Evolutionary conservation across 345 rosid species (phyloP), one percentile per base, ranked within the genome.

Genomic region (Boechera stricta): DNA sequence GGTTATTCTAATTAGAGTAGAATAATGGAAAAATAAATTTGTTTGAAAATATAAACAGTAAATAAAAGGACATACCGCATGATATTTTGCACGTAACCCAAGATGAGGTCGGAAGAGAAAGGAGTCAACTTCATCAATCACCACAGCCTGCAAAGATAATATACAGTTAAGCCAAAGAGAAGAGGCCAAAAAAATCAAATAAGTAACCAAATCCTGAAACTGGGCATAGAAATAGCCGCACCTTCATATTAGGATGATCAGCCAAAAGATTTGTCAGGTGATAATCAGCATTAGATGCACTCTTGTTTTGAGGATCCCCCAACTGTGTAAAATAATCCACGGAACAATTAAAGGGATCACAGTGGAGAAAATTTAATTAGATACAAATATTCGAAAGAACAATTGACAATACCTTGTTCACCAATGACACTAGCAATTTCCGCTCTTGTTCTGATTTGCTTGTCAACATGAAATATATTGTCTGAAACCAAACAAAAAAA

Each of bases 211-310:
- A 54, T 54, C 29, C 42, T 0, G 10, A 49, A 32, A 38, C 51
- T 48, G 10, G 32, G 32, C 44, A 69, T 41, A 61, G 7, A 6
- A 73, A 59, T 24, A 77, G 33, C 28, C 24, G 6, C 71, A 95
- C 98, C 98, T 91, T 95, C 99, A 95, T 95, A 75, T 91, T 92
- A 79, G 96, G 99, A 82, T 95, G 99, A 52, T 92, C 96, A 3
- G 98, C 87, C 71, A 92, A 83, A 76, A 95, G 96, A 80, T 90
- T 92, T 39, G 98, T 85, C 52, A 95, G 77, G 87, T 92, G 88
- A 82, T 75, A 95, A 82, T 91, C 97, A 68, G 98, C 98, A 86
- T 91, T 95, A 36, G 99, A 95, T 72, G 98, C 99, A 75, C 93
- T 86, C 77, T 88, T 95, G 78, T 84, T 92, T 77, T 95, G 97